Base-by-base conservation (phyloP, 768 basidiomycete genomes). In the Fistulinella prunicolor region DNA sequence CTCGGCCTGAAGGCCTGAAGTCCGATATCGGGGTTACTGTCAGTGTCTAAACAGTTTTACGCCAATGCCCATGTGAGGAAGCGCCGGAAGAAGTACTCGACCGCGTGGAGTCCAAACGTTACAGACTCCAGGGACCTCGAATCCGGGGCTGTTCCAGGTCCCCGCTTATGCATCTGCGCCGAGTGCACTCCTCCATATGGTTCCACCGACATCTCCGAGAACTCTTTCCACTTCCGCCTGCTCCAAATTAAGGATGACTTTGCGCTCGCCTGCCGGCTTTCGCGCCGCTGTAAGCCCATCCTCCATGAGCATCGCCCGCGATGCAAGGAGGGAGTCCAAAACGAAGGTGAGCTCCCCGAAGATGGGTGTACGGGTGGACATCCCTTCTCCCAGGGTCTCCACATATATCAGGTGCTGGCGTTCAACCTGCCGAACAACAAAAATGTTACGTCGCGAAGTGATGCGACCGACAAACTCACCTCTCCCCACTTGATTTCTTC, bases 401-500 rank as follows among this genome's bases (percentile, higher is more conserved):
- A 82, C 75, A 53, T 92, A 87, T 7, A 79, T 76, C 23, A 82
- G 63, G 59, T 93, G 89, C 61, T 95, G 92, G 45, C 83, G 73
- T 49, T 82, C 77, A 35, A 94, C 74, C 89, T 88, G 54, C 46
- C 24, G 10, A 46, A 29, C 9, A 20, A 13, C 42, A 44, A 47
- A 44, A 40, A 42, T 12, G 38, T 42, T 24, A 49, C 4, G 13
- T 48, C 22, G n/a, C 7, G 5, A 35, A 38, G 16, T 19, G 13
- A 47, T 14, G 21, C 13, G 26, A 36, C 20, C 14, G 17, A 37
- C 37, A 50, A 17, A 69, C 78, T 51, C 44, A 93, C 87, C 54
- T 90, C 86, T 22, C 78, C 77, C 89, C 89, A 94, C 57, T 81
- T 81, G 40, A 97, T 85, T 69, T 94, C 91, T 44, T 91, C 85